Evolutionary conservation across 352 stramenopile species (phyloP).

Genomic region (Phytopythium kandeliae): DNA sequence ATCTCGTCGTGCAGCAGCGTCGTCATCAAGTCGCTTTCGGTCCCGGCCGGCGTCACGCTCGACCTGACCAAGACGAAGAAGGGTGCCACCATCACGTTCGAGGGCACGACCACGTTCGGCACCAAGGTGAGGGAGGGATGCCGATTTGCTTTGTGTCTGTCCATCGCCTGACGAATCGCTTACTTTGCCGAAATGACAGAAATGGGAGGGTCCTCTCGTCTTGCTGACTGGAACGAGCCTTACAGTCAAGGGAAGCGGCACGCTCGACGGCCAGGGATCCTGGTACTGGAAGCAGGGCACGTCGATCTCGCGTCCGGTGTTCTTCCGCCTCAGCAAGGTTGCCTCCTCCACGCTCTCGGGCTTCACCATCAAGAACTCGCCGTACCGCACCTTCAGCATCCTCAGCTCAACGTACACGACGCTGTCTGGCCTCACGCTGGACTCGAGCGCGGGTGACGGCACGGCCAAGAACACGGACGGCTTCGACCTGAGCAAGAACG

Average conservation of each 20-base stretch:
- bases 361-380: constrained; percentile 42
- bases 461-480: constrained; percentile 28
- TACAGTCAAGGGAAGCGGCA: constrained; percentile 17
- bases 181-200: too few species aligned
- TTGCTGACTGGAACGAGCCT: constrained; percentile 16
- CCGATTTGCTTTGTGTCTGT: too few species aligned
- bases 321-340: constrained; percentile 16
- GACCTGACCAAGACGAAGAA: constrained; percentile 25
- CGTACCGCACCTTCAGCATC: constrained; percentile 30
- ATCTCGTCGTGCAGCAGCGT: constrained; percentile 26
- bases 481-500: constrained; percentile 23
- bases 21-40: constrained; percentile 23
- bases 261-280: constrained; percentile 18
- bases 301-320: constrained; percentile 19
- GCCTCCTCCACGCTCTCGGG: constrained; percentile 18
- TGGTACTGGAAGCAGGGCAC: constrained; percentile 17
- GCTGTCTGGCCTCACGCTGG: constrained; percentile 14
- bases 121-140: too few species aligned
- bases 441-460: constrained; percentile 15
- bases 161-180: too few species aligned
- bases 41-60: constrained; percentile 24
- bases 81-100: constrained; percentile 26
- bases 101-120: constrained; percentile 28
- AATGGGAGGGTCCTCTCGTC: constrained; percentile 30
- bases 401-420: constrained; percentile 11